Conservation (phyloP, 1,139 yeast species). For the Saccharomycopsis crataegensis region DNA sequence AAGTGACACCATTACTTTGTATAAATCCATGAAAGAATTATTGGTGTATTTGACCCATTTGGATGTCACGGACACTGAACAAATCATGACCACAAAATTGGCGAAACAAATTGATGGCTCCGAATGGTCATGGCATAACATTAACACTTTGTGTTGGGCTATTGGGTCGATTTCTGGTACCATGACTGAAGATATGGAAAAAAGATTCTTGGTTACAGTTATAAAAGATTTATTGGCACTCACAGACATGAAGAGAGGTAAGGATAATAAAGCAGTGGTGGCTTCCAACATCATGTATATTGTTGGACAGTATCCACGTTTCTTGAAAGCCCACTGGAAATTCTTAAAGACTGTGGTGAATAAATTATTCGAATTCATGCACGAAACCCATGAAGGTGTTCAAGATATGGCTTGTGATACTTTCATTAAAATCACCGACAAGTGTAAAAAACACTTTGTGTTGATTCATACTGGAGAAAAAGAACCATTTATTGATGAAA, state of each 20-base stretch:
- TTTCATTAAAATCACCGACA: conserved; percentile 86
- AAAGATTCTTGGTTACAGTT: conserved; percentile 84
- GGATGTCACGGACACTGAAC: conserved; percentile 90
- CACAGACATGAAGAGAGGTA: conserved; percentile 95
- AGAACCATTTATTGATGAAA: conserved; percentile 92
- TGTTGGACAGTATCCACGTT: conserved; percentile 98
- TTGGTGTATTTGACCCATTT: conserved; percentile 91
- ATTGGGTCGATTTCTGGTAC: conserved; percentile 98
- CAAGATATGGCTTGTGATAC: conserved; percentile 99
- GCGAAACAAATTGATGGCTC: conserved; percentile 90
- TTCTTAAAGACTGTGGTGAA: conserved; percentile 92
- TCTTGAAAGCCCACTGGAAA: conserved; percentile 96
- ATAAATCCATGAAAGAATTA: conserved; percentile 93
- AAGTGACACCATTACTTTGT: conserved; percentile 90
- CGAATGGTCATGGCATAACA: conserved; percentile 99
- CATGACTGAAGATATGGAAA: conserved; percentile 97
- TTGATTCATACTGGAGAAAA: conserved; percentile 76
- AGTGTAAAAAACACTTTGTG: conserved; percentile 94
- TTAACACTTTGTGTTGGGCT: conserved; percentile 98
- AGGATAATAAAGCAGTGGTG: conserved; percentile 96
- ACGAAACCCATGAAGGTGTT: conserved; percentile 98
- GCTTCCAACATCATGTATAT: conserved; percentile 99
- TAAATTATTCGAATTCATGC: conserved; percentile 96
- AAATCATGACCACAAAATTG: conserved; percentile 85
- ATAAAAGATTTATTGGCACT: conserved; percentile 84